Base-by-base conservation (phyloP, 305 asterid genomes). In the Fraxinus latifolia region DNA sequence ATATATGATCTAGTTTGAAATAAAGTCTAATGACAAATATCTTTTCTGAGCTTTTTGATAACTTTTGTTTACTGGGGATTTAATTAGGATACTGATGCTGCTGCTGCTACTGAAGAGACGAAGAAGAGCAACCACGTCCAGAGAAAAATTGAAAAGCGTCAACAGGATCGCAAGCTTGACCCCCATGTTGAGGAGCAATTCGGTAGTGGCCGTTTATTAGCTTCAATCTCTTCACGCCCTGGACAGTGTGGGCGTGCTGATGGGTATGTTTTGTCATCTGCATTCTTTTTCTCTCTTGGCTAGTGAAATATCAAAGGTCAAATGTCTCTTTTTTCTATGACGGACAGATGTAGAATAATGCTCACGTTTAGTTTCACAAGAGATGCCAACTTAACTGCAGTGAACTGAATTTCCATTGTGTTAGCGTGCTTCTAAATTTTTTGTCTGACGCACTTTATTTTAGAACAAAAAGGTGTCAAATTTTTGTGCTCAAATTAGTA, bases 241-340 rank as follows among this genome's bases (percentile, higher is more conserved):
- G 97, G 94, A 79, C 97, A 93, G 65, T 91, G 97, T 82, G 97
- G 97, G 19, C 90, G 97, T 72, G 83, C 90, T 3, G 97, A 93
- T 74, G 97, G 96, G 97, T 92, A 82, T 81, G 89, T 83, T 25
- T 36, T 58, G 27, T 79, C 12, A 7, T 77, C 31, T 42, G 15
- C 7, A 67, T 34, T 77, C 21, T 37, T 33, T 15, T 36, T 65
- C 11, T 21, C 25, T 55, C 12, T 0, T 70, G 3, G 12, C 73
- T 36, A 0, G n/a, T 8, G 3, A 25, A 7, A 11, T 21, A 19
- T 47, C 14, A 25, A 11, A 58, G 5, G 50, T 8, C 75, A 15
- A 21, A 71, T 23, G 71, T 27, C 11, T 4, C 74, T 4, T 29
- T 27, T 19, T 21, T n/a, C 1, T 21, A 60, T 60, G 29, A 21